Evolutionary conservation across 768 basidiomycete species (phyloP).

Genomic region (Cubamyces lactineus): DNA sequence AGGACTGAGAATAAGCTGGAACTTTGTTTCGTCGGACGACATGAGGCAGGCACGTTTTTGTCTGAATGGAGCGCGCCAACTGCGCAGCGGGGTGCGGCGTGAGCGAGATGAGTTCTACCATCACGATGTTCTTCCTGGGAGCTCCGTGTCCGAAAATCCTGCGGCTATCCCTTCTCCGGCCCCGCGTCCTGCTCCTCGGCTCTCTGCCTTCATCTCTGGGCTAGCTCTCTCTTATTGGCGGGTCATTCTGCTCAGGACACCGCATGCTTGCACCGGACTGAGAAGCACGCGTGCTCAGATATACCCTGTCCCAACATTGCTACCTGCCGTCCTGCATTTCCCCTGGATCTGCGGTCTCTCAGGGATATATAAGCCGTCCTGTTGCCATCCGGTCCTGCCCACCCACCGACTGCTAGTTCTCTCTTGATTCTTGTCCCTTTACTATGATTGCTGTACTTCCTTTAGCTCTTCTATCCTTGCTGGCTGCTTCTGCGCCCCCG

Average conservation of each 20-base stretch:
- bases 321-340: slow-evolving; percentile 14
- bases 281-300: neutral
- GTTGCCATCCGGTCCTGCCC: neutral
- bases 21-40: neutral
- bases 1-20: neutral
- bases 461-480: slow-evolving; percentile 24
- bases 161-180: neutral
- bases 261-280: slow-evolving; percentile 10
- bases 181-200: neutral
- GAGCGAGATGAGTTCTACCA: slow-evolving; percentile 4
- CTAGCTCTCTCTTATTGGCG: neutral
- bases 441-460: slow-evolving; percentile 28
- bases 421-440: neutral
- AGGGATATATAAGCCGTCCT: slow-evolving; percentile 18
- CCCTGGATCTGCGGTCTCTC: slow-evolving; percentile 17
- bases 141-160: slow-evolving; percentile 1
- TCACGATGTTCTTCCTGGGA: slow-evolving; percentile 8
- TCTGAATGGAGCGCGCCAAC: slow-evolving; percentile 6
- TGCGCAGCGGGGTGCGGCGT: slow-evolving; percentile 1
- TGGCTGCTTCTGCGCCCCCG: slow-evolving; percentile 9
- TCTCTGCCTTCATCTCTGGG: neutral
- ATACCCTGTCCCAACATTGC: slow-evolving; percentile 7
- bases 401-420: neutral
- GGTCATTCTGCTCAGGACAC: neutral
- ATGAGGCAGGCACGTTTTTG: slow-evolving; percentile 19